Evolutionary conservation across 2,329 filamentous ascomycete species (phyloP), one percentile per base, ranked within the genome.

Genomic region (Penicillium verrucosum): DNA sequence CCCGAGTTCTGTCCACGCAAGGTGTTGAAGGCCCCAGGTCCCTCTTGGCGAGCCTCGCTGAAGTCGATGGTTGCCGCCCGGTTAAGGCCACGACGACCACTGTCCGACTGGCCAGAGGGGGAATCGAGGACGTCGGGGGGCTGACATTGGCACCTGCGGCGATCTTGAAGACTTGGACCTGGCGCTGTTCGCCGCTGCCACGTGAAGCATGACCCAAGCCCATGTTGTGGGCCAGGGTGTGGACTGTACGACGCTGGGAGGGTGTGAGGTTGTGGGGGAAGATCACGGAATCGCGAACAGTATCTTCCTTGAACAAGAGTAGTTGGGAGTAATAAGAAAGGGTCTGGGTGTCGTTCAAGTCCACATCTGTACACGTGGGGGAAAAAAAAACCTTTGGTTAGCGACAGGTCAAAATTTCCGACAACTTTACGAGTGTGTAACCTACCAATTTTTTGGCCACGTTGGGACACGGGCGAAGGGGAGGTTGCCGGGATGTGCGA

Each of bases 41-140:
- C 63, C 23, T 89, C 87, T 60, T 88, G 89, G 52, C 89, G 84
- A 50, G 89, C 85, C 60, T 92, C 89, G 63, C 90, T 92, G 74
- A 97, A 97, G 74, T 97, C 94, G 64, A 95, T 96, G 2, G 94
- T 97, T n/a, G 94, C 94, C 16, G 94, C 92, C 60, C 94, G 88
- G 77, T 92, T 96, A 36, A 99, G 80, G 5, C 88, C 89, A 59
- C 93, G 89, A 64, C 93, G 88, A 65, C 91, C 87, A 54, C 89
- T 85, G 62, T 96, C 90, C 49, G 86, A 85, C 57, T 89, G 87
- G 55, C 86, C 86, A 1, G 84, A 81, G 61, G 72, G 67, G 80
- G 87, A 80, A 79, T 87, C 48, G 82, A 80, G n/a, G 81, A 79
- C 71, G 85, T 77, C 1, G 85, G 84, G 16, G 85, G 85, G 74